Conservation (phyloP, 129 eudicot species). For the Apium graveolens region DNA sequence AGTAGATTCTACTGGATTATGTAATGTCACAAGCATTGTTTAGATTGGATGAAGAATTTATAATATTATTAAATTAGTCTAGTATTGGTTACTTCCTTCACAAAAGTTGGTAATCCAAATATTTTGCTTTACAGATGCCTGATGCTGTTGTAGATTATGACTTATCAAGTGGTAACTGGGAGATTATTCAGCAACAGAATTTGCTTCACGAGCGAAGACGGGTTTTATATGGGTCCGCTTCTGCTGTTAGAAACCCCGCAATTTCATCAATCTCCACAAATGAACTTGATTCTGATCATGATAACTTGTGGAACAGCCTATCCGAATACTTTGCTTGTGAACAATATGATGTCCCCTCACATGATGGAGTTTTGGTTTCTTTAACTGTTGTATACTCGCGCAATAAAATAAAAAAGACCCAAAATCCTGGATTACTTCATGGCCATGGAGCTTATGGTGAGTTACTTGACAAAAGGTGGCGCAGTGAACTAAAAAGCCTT, state of each 20-base stretch:
- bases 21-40: not conserved
- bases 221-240: conserved; percentile 58
- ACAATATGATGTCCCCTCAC: conserved; percentile 54
- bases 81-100: not conserved
- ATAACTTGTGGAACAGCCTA: conserved; percentile 64
- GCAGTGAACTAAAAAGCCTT: conserved; percentile 79
- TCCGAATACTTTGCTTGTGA: conserved; percentile 92
- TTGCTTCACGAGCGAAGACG: conserved; percentile 73
- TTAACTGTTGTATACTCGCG: conserved; percentile 70
- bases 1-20: not conserved
- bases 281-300: conserved; percentile 24
- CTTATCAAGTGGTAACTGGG: conserved; percentile 64
- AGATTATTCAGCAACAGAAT: conserved; percentile 76
- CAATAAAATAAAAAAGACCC: conserved; percentile 38
- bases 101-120: not conserved
- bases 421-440: conserved; percentile 82
- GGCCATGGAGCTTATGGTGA: conserved; percentile 97
- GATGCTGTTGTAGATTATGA: conserved; percentile 93
- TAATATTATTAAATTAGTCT: not conserved
- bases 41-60: not conserved
- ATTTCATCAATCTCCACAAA: conserved; percentile 17
- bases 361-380: conserved; percentile 66
- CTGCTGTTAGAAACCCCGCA: conserved; percentile 27
- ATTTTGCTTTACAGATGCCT: conserved; percentile 62
- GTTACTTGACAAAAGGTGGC: conserved; percentile 87